phyloP scores from a whole-genome alignment of 1,139 yeast species.

The Scheffersomyces cryptocercus region DNA sequence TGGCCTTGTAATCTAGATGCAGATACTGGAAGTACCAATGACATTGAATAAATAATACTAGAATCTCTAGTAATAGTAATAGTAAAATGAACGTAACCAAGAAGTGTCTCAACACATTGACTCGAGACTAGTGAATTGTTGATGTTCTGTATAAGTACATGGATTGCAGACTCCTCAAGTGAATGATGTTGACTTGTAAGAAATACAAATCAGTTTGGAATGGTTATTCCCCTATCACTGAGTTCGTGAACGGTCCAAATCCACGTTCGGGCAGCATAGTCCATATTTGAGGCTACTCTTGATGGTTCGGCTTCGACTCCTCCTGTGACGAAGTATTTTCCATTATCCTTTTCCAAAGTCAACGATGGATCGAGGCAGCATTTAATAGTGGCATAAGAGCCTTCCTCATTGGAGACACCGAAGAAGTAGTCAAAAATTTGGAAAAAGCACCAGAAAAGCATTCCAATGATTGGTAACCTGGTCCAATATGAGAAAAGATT shows the following conservation, averaged over 20 bases:
- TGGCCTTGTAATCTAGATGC: too few species aligned
- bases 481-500: conserved; percentile 76
- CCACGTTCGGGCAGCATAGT: conserved; percentile 73
- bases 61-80: too few species aligned
- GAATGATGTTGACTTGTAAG: too few species aligned
- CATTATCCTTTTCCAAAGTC: conserved; percentile 57
- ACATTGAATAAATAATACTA: too few species aligned
- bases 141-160: too few species aligned
- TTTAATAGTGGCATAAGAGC: conserved; percentile 64
- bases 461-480: conserved; percentile 72
- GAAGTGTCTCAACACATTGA: too few species aligned
- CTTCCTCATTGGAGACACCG: conserved; percentile 74
- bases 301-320: conserved; percentile 61
- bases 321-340: conserved; percentile 64
- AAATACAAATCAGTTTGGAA: conserved; percentile 9
- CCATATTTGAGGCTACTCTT: conserved; percentile 56
- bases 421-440: conserved; percentile 66
- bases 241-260: conserved; percentile 76
- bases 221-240: conserved; percentile 44
- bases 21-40: too few species aligned
- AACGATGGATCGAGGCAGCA: conserved; percentile 62
- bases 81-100: too few species aligned
- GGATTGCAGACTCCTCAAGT: too few species aligned
- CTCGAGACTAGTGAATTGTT: too few species aligned
- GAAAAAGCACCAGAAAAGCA: conserved; percentile 67